A percentile compares a stretch with the other conserved stretches of the same genome.
Conservation (phyloP, 768 basidiomycete genomes). For the Lactarius akahatsu region DNA sequence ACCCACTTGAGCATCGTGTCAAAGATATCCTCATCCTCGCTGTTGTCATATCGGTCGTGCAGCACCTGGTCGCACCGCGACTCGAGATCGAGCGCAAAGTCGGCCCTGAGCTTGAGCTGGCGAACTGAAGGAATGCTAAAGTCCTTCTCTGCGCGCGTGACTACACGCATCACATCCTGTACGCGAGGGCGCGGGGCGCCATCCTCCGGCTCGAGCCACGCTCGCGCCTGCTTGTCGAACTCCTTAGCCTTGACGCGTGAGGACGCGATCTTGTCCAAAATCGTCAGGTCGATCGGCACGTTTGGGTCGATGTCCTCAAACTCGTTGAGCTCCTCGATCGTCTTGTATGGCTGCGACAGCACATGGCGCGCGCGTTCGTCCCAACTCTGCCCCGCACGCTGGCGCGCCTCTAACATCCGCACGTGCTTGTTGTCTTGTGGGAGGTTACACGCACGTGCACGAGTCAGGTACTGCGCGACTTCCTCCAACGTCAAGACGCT, state of each 20-base stretch:
- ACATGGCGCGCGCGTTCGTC: constrained; percentile 64
- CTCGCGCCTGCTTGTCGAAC: constrained; percentile 73
- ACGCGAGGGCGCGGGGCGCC: constrained; percentile 59
- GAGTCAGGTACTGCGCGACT: constrained; percentile 66
- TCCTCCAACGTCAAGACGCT: constrained; percentile 69
- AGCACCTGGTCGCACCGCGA: constrained; percentile 71
- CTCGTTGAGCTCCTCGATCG: constrained; percentile 72
- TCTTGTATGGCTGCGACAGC: constrained; percentile 68
- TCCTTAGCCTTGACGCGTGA: constrained; percentile 71
- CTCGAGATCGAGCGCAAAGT: constrained; percentile 79
- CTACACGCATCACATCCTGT: constrained; percentile 66
- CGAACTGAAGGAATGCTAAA: constrained; percentile 66
- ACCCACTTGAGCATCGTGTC: constrained; percentile 73
- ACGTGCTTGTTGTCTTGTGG: constrained; percentile 63
- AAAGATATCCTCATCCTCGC: constrained; percentile 64
- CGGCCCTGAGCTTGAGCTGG: constrained; percentile 66
- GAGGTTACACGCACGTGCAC: constrained; percentile 69
- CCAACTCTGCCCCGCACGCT: constrained; percentile 74
- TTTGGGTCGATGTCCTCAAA: constrained; percentile 63
- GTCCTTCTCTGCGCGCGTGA: constrained; percentile 71
- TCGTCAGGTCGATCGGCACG: constrained; percentile 66
- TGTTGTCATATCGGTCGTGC: constrained; percentile 56
- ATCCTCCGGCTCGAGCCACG: constrained; percentile 62
- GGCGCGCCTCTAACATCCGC: constrained; percentile 59
- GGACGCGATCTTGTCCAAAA: constrained; percentile 63